Evolutionary conservation across 768 basidiomycete genomes (phyloP), one percentile per base, ranked within the genome.

Genomic region (Suillus hirtellus): DNA sequence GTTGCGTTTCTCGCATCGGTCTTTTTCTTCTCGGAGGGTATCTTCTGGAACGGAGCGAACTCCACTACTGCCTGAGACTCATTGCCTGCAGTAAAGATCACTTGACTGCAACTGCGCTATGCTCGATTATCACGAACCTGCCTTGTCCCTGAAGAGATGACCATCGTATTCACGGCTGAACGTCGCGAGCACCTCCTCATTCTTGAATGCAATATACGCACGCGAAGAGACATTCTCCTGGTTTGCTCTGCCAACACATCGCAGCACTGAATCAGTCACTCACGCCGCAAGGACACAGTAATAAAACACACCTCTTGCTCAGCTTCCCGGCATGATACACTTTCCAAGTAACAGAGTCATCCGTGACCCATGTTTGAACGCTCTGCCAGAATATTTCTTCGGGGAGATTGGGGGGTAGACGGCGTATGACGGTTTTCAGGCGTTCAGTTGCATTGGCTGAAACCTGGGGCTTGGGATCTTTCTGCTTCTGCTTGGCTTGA

Each of bases 331-430:
- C 81, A 68, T 81, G 82, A 69, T 83, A 93, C 1, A 75, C 67
- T 72, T 85, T 91, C 91, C 89, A 94, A 12, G 76, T 70, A 9
- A 83, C 77, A 0, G 88, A 86, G 42, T 93, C 88, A 19, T 91
- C 88, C 1, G 85, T 81, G 17, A 95, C 89, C 95, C 96, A 99
- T 2, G 81, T 72, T 60, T 87, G 81, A 3, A 95, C 93, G 65
- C 92, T 93, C 69, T 90, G 86, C 96, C 96, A 99, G 77, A 99
- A 99, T 60, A 97, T 77, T 2, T 87, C 87, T 69, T 95, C 95
- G 4, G 96, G 96, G 3, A 99, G 81, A 69, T 95, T 94, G 14
- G 96, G 91, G 0, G 96, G 96, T 5, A 98, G 81, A 44, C 93
- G 80, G 49, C 96, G 87, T 19, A 98, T 89, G 67, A 97, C 84